phyloP scores from a whole-genome alignment of 2,329 filamentous ascomycete genomes.

The Aspergillus caelatus region DNA sequence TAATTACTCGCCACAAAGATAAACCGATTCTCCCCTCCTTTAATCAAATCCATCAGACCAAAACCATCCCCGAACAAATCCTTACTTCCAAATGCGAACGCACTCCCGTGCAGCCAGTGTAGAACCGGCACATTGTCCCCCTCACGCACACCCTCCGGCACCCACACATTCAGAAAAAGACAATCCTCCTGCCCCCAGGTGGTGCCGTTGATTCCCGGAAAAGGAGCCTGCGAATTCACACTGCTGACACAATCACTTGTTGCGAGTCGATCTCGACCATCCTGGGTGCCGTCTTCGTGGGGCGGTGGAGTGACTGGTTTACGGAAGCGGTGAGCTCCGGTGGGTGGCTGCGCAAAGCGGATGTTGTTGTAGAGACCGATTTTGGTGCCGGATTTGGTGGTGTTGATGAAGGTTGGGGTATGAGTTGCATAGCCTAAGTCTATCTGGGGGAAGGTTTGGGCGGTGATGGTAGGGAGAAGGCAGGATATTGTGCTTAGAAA shows the following conservation, averaged over 20 bases:
- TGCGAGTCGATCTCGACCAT: not conserved
- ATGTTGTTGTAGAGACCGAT: conserved; percentile 5
- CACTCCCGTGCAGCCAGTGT: conserved; percentile 4
- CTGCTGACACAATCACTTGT: not conserved
- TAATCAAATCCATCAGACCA: not conserved
- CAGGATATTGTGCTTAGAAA: not conserved
- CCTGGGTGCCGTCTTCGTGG: not conserved
- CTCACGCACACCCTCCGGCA: not conserved
- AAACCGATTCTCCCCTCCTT: not conserved
- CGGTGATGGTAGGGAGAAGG: not conserved
- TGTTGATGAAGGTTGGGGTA: conserved; percentile 1
- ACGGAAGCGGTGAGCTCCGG: not conserved
- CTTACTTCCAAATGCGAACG: conserved; percentile 5
- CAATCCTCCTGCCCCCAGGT: conserved; percentile 6
- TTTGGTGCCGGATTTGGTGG: not conserved
- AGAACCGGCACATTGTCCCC: conserved; percentile 1
- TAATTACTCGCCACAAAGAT: conserved; percentile 1
- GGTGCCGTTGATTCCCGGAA: not conserved
- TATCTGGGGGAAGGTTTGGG: not conserved
- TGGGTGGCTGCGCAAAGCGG: conserved; percentile 6
- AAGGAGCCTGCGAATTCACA: not conserved
- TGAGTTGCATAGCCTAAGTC: conserved; percentile 1
- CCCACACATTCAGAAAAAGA: conserved; percentile 4
- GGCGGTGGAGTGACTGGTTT: conserved; percentile 2
- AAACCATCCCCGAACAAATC: not conserved